These are phyloP conservation scores for Rosa hybrid DNA, from an alignment of 331 rosid species.

Conservation along the genomic window DNA sequence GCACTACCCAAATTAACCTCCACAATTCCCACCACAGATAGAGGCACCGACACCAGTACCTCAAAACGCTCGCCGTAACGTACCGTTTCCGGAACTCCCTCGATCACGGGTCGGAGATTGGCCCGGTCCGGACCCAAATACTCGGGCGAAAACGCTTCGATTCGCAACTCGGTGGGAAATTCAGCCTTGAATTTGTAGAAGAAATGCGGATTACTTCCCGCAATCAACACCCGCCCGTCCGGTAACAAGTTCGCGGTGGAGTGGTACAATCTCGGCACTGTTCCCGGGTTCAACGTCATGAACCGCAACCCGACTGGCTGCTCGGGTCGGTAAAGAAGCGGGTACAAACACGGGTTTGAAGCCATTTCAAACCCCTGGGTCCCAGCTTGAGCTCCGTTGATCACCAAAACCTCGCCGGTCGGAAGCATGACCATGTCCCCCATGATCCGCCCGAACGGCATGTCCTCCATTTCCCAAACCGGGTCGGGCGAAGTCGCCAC, in stretches of 20 bases:
- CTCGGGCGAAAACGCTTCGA: constrained; percentile 86
- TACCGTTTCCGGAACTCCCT: constrained; percentile 51
- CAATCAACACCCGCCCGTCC: constrained; percentile 67
- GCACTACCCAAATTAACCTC: constrained; percentile 71
- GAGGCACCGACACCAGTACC: constrained; percentile 51
- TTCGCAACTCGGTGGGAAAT: constrained; percentile 66
- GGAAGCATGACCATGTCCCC: constrained; percentile 94
- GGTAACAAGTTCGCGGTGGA: constrained; percentile 82
- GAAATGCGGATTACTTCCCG: constrained; percentile 80
- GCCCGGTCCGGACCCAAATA: constrained; percentile 55
- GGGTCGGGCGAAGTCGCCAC: constrained; percentile 45
- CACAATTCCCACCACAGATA: constrained; percentile 70
- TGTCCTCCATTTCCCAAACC: constrained; percentile 80
- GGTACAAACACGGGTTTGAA: constrained; percentile 67
- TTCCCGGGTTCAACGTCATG: constrained; percentile 77
- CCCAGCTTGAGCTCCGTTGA: constrained; percentile 83
- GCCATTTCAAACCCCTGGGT: constrained; percentile 77
- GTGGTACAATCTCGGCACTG: constrained; percentile 77
- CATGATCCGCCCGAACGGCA: constrained; percentile 85
- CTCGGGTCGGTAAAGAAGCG: constrained; percentile 69
- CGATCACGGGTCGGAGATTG: constrained; percentile 61
- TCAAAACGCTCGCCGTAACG: constrained; percentile 55
- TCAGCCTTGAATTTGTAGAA: constrained; percentile 52
- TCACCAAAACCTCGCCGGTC: constrained; percentile 62
- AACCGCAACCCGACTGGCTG: constrained; percentile 73